These are phyloP conservation scores for Jacaranda copaia DNA, from an alignment of 257 asterid species.

Conservation along the genomic window DNA sequence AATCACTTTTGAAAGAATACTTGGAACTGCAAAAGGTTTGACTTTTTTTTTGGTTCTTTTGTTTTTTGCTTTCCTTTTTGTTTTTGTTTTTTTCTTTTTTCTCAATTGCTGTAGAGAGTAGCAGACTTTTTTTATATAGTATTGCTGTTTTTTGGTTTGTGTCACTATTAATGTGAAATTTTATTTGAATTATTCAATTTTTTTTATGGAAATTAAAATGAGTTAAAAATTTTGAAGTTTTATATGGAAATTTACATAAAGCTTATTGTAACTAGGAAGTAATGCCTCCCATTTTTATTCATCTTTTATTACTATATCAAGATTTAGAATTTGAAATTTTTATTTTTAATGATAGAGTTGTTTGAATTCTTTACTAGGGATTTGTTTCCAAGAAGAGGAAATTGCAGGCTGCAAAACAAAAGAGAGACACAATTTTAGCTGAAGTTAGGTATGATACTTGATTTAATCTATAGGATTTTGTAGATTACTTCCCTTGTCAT, in stretches of 20 bases:
- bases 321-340: not conserved
- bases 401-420: constrained; percentile 55
- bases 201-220: too few relatives aligned
- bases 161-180: not conserved
- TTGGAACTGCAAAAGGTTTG: constrained; percentile 67
- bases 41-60: not conserved
- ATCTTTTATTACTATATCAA: not conserved
- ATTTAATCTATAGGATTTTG: not conserved
- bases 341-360: not conserved
- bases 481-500: not conserved
- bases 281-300: too few relatives aligned
- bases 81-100: not conserved
- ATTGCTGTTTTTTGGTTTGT: not conserved
- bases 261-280: not conserved
- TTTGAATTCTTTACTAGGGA: constrained; percentile 40
- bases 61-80: too few relatives aligned
- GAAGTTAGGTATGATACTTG: constrained; percentile 52
- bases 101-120: not conserved
- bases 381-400: constrained; percentile 62
- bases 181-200: too few relatives aligned
- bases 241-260: too few relatives aligned
- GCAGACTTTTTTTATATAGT: too few relatives aligned
- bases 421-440: constrained; percentile 41
- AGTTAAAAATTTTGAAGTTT: too few relatives aligned
- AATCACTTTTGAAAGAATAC: constrained; percentile 52